These are phyloP conservation scores for Chernovozyma aurita DNA, from an alignment of 1,139 yeast genomes.

Conservation along the genomic window DNA sequence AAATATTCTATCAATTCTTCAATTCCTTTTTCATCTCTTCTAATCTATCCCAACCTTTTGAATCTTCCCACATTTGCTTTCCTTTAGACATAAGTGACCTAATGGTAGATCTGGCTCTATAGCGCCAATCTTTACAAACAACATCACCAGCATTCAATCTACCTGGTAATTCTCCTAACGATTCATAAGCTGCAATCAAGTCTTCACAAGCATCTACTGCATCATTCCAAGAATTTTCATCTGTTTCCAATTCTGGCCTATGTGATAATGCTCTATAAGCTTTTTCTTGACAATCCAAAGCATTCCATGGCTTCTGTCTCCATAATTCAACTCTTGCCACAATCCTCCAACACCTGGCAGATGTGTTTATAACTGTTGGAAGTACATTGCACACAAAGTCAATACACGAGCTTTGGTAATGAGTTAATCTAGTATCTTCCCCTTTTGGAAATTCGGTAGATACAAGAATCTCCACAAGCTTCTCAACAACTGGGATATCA, in stretches of 20 bases:
- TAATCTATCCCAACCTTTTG: conserved; percentile 71
- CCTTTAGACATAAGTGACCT: conserved; percentile 80
- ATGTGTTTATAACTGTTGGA: conserved; percentile 66
- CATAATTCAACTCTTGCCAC: conserved; percentile 83
- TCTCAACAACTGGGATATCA: conserved; percentile 74
- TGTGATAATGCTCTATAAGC: conserved; percentile 74
- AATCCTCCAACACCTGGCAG: conserved; percentile 77
- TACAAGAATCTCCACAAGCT: conserved; percentile 62
- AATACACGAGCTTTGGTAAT: conserved; percentile 63
- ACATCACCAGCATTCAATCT: conserved; percentile 77
- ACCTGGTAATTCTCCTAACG: conserved; percentile 83
- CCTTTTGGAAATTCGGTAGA: conserved; percentile 45
- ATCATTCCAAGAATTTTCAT: conserved; percentile 66
- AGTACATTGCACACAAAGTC: conserved; percentile 64
- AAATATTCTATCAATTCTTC: conserved; percentile 11
- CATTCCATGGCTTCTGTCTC: conserved; percentile 84
- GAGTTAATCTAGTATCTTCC: conserved; percentile 37
- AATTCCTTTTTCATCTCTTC: conserved; percentile 48
- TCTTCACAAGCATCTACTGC: conserved; percentile 81
- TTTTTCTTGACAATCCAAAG: conserved; percentile 81
- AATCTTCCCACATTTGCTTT: conserved; percentile 71
- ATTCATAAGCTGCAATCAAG: conserved; percentile 81
- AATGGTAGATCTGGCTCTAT: conserved; percentile 69
- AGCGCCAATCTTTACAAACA: conserved; percentile 90
- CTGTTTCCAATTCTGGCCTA: conserved; percentile 59